Percentiles rank a stretch among this genome's conserved stretches.
Conservation (phyloP, 768 basidiomycete species). For the Sporobolomyces phaffii region DNA sequence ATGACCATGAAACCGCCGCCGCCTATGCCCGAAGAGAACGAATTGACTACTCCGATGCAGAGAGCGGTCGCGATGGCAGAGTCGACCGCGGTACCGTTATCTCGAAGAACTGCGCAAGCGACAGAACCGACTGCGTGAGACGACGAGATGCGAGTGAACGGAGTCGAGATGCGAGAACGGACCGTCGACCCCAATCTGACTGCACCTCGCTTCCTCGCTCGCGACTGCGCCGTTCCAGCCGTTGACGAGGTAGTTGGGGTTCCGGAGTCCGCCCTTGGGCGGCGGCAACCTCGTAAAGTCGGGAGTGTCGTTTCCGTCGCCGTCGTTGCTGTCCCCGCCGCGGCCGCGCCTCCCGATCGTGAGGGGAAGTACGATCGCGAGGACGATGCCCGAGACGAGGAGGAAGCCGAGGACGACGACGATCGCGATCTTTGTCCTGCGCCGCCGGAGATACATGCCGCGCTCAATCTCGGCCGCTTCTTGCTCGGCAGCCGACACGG, state of each 20-base stretch:
- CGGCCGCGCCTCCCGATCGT: conserved; percentile 19
- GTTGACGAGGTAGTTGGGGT: conserved; percentile 57
- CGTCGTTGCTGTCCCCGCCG: not conserved
- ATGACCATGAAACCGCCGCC: conserved; percentile 75
- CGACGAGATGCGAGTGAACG: not conserved
- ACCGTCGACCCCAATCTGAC: conserved; percentile 68
- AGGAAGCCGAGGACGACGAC: conserved; percentile 1
- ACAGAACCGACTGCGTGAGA: no score
- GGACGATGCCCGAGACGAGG: conserved; percentile 17
- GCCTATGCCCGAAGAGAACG: conserved; percentile 63
- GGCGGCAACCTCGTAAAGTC: conserved; percentile 37
- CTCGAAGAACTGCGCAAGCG: conserved; percentile 45
- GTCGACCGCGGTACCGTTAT: conserved; percentile 87
- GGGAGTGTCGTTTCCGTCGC: conserved; percentile 10
- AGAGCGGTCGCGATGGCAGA: conserved; percentile 72
- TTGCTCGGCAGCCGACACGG: not conserved
- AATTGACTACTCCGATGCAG: conserved; percentile 65
- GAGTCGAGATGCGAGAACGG: not conserved
- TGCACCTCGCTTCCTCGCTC: conserved; percentile 77
- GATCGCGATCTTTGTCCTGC: not conserved
- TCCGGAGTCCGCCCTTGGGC: conserved; percentile 46
- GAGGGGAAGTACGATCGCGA: conserved; percentile 29
- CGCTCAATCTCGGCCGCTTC: conserved; percentile 2
- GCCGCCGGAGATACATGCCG: not conserved
- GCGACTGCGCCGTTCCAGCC: conserved; percentile 81